These are phyloP conservation scores for Ramaria sp. DNA, from an alignment of 768 basidiomycete genomes.

Conservation along the genomic window DNA sequence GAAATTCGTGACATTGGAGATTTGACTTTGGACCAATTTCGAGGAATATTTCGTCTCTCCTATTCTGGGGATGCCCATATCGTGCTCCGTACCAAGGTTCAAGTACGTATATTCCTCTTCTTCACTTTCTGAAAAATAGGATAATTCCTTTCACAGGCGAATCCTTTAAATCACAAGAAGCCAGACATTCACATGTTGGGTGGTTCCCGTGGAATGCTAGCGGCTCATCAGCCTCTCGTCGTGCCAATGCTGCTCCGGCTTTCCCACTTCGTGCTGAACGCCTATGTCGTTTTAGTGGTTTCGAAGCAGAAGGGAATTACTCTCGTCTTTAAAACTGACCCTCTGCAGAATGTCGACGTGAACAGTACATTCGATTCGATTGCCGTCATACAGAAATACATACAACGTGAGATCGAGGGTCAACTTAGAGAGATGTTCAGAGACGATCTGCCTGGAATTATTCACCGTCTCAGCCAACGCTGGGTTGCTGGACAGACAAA, in stretches of 20 bases:
- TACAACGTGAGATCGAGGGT: slow-evolving; percentile 94
- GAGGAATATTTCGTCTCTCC: slow-evolving; percentile 92
- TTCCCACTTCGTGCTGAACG: slow-evolving; percentile 87
- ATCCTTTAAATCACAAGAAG: slow-evolving; percentile 88
- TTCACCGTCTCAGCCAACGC: slow-evolving; percentile 89
- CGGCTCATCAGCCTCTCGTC: slow-evolving; percentile 88
- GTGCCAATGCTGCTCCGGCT: slow-evolving; percentile 98
- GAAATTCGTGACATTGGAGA: slow-evolving; percentile 98
- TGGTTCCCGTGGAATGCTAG: slow-evolving; percentile 79
- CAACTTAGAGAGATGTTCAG: slow-evolving; percentile 97
- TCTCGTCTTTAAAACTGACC: slow-evolving; percentile 98
- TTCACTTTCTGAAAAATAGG: background rate
- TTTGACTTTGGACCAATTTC: slow-evolving; percentile 87
- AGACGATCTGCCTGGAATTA: slow-evolving; percentile 93
- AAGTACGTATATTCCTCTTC: slow-evolving; percentile 38
- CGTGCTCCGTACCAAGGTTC: slow-evolving; percentile 83
- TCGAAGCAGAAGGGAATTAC: slow-evolving; percentile 98
- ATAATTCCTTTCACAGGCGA: slow-evolving; percentile 48
- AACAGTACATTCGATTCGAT: slow-evolving; percentile 97
- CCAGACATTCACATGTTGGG: slow-evolving; percentile 82
- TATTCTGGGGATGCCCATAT: slow-evolving; percentile 90
- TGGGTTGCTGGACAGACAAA: slow-evolving; percentile 71
- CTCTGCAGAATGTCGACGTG: slow-evolving; percentile 94
- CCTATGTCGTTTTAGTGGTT: slow-evolving; percentile 95
- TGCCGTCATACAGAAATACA: slow-evolving; percentile 94